Evolutionary conservation across 345 rosid species (phyloP).

Genomic region (Jatropha curcas): DNA sequence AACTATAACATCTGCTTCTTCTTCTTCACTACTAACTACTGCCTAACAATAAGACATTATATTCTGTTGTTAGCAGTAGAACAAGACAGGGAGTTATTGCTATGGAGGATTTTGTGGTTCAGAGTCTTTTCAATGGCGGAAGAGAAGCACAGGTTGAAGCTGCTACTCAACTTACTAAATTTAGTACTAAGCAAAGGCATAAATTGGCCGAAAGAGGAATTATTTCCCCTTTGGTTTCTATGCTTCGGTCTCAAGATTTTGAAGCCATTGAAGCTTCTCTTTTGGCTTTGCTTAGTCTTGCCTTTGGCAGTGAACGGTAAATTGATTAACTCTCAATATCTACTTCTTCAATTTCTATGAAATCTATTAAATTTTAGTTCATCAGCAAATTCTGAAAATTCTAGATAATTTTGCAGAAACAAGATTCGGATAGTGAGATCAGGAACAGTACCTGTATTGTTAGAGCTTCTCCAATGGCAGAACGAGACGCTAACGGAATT

Average conservation of each 20-base stretch:
- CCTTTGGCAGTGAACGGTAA: conserved; percentile 88
- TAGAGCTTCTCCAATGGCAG: conserved; percentile 54
- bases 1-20: conserved; percentile 2
- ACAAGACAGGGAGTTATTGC: background rate
- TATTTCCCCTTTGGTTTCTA: conserved; percentile 60
- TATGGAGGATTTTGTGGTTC: conserved; percentile 62
- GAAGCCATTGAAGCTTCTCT: conserved; percentile 71
- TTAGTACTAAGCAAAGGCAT: conserved; percentile 54
- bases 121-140: conserved; percentile 53
- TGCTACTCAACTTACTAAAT: conserved; percentile 52
- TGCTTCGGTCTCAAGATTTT: conserved; percentile 64
- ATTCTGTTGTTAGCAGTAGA: background rate
- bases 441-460: conserved; percentile 58
- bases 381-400: background rate
- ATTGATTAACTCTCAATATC: background rate
- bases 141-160: conserved; percentile 60
- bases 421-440: conserved; percentile 62
- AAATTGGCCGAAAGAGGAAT: conserved; percentile 64
- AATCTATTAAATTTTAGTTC: no score
- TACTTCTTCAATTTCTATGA: no score
- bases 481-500: conserved; percentile 45
- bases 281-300: conserved; percentile 70
- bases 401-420: conserved; percentile 52
- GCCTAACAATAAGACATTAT: conserved; percentile 9
- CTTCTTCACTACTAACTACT: no score